Evolutionary conservation across 306 rosid genomes (phyloP).

Genomic region (Macrotyloma uniflorum): DNA sequence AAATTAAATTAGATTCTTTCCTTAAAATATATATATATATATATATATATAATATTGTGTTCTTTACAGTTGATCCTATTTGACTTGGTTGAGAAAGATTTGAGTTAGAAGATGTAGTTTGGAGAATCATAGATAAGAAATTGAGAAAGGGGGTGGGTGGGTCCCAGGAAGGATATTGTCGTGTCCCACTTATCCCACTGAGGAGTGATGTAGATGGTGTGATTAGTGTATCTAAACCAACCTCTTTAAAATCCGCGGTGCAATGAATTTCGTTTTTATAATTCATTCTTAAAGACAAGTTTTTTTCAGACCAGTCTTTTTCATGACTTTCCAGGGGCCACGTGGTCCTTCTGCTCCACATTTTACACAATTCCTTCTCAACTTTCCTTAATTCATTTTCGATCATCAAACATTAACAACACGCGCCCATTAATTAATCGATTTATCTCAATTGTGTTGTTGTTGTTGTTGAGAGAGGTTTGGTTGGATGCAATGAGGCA

Average conservation of each 20-base stretch:
- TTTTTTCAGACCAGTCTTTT: neutral
- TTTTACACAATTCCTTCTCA: neutral
- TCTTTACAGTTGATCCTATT: too few species aligned
- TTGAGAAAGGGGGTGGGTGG: neutral
- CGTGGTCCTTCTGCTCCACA: neutral
- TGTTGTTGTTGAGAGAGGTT: too few species aligned
- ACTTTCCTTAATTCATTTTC: neutral
- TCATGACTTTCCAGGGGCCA: constrained; percentile 11
- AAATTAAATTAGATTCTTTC: too few species aligned
- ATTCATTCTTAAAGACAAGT: neutral
- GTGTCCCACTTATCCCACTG: too few species aligned
- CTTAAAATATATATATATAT: too few species aligned
- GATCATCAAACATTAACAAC: neutral
- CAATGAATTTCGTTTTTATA: neutral
- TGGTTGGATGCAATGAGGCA: constrained; percentile 25
- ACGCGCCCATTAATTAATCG: too few species aligned
- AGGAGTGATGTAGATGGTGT: too few species aligned
- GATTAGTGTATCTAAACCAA: constrained; percentile 10
- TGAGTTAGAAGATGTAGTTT: too few species aligned
- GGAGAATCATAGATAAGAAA: too few species aligned
- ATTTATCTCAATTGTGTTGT: too few species aligned
- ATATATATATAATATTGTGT: too few species aligned
- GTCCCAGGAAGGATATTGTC: neutral
- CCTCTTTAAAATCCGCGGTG: neutral
- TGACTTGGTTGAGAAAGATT: too few species aligned